phyloP scores from a whole-genome alignment of 371 early-diverging fungal species.

The Rhizopus sp. region DNA sequence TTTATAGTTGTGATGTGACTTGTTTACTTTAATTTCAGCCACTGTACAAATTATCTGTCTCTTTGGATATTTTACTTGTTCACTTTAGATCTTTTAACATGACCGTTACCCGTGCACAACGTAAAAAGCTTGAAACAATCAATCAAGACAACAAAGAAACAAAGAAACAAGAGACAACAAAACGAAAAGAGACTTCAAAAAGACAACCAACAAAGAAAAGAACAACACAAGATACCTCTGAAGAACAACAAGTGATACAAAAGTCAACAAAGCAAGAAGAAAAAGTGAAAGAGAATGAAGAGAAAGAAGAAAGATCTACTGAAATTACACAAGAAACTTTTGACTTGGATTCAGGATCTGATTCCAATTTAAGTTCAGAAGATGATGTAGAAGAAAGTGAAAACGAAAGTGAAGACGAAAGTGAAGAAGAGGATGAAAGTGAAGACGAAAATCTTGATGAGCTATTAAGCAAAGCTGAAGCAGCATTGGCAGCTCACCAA shows the following conservation, averaged over 20 bases:
- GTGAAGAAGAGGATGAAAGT: background rate
- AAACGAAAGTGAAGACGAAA: background rate
- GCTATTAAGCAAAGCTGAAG: constrained; percentile 51
- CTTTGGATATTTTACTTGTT: constrained; percentile 1
- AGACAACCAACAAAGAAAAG: too few relatives aligned
- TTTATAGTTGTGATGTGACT: background rate
- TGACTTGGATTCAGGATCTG: constrained; percentile 15
- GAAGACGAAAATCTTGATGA: constrained; percentile 46
- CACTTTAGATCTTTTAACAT: constrained; percentile 2
- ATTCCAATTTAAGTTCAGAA: background rate
- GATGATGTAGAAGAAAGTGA: background rate
- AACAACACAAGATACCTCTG: too few relatives aligned
- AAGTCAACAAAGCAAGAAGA: background rate
- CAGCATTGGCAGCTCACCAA: constrained; percentile 39
- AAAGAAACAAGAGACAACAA: background rate
- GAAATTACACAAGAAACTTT: constrained; percentile 10
- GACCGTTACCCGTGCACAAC: constrained; percentile 25
- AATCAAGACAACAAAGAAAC: background rate
- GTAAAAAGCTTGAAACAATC: constrained; percentile 20
- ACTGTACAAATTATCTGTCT: background rate
- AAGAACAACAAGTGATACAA: background rate
- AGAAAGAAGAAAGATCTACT: background rate
- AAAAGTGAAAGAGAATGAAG: background rate
- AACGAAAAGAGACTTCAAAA: background rate
- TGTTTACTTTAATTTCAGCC: background rate